A percentile compares a stretch with the other conserved stretches of the same genome.
phyloP scores from a whole-genome alignment of 306 rosid genomes.

The Cicer pinnatifidum region DNA sequence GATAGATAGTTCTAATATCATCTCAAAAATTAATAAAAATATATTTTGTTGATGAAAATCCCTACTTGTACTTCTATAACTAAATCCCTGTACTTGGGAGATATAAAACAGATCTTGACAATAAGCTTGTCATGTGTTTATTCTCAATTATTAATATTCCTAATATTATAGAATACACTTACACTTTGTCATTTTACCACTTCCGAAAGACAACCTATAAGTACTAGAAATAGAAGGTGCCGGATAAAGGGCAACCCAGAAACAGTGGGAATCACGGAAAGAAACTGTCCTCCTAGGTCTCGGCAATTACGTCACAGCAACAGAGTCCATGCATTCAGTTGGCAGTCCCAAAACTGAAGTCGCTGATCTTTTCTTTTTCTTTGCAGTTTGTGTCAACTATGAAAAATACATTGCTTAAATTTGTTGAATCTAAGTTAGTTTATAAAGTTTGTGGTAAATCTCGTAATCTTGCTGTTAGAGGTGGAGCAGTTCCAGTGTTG shows the following conservation, averaged over 20 bases:
- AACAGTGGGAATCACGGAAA: background rate
- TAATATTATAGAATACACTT: background rate
- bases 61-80: too few relatives aligned
- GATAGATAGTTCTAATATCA: too few relatives aligned
- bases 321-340: background rate
- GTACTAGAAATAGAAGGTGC: background rate
- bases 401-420: background rate
- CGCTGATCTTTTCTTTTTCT: background rate
- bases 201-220: background rate
- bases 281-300: background rate
- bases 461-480: constrained; percentile 57
- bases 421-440: background rate
- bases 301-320: background rate
- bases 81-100: too few relatives aligned
- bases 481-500: constrained; percentile 59
- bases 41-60: too few relatives aligned
- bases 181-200: background rate
- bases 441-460: too few relatives aligned
- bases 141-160: background rate
- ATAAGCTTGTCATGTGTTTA: background rate
- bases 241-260: background rate
- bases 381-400: background rate
- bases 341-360: constrained; percentile 1
- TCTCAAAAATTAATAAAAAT: too few relatives aligned
- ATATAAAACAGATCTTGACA: too few relatives aligned